Conservation (phyloP, 441 rosid genomes). For the Erodium moschatum region DNA sequence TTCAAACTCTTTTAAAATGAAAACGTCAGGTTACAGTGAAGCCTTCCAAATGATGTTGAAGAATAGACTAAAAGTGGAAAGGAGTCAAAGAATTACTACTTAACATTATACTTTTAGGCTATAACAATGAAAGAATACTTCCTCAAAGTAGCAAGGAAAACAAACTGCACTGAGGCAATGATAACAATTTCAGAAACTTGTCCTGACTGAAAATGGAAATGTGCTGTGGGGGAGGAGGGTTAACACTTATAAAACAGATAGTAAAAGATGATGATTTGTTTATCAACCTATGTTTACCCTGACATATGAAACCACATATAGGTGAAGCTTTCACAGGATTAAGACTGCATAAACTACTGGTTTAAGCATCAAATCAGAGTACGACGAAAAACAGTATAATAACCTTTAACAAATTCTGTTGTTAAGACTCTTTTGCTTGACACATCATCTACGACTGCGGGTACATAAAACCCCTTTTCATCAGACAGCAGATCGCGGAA, state of each 20-base stretch:
- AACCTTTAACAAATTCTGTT: slow-evolving; percentile 77
- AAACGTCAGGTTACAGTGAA: neutral
- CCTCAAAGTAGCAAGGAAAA: neutral
- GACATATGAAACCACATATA: neutral
- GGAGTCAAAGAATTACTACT: neutral
- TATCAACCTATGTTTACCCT: neutral
- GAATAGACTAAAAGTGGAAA: neutral
- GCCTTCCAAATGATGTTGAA: neutral
- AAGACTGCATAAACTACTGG: neutral
- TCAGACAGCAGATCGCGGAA: slow-evolving; percentile 47
- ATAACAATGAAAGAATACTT: neutral
- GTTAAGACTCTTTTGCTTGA: slow-evolving; percentile 78
- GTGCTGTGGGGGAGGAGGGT: neutral
- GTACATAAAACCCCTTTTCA: slow-evolving; percentile 62
- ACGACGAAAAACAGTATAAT: neutral
- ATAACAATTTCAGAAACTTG: neutral
- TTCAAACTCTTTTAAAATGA: neutral
- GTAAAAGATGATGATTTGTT: neutral
- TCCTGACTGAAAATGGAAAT: slow-evolving; percentile 1
- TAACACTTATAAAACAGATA: neutral
- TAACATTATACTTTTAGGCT: neutral
- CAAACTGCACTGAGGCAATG: neutral
- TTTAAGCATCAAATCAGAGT: neutral
- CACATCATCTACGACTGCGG: slow-evolving; percentile 56
- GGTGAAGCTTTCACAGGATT: slow-evolving; percentile 3